These are phyloP conservation scores for Talaromyces sp. DNA, from an alignment of 2,329 filamentous ascomycete species.

Conservation along the genomic window DNA sequence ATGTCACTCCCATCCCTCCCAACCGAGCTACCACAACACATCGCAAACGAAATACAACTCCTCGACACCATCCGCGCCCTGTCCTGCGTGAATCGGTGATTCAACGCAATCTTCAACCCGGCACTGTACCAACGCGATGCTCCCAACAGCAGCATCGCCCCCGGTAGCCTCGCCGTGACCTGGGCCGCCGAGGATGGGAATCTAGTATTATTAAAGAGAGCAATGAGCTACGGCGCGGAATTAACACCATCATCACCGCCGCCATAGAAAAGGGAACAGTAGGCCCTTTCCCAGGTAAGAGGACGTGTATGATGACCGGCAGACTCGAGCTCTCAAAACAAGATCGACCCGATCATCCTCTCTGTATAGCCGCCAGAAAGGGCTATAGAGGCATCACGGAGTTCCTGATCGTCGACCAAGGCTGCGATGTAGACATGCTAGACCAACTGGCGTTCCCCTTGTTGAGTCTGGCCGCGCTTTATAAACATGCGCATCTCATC, in stretches of 20 bases:
- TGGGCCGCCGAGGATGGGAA: not conserved
- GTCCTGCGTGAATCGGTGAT: not conserved
- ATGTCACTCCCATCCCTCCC: not conserved
- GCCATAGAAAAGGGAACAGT: not conserved
- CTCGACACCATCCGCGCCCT: not conserved
- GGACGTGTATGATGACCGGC: not conserved
- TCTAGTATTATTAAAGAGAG: not conserved
- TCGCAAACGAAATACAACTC: not conserved
- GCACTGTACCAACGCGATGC: not conserved
- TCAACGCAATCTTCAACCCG: not conserved
- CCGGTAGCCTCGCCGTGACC: not conserved
- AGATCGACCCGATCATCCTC: not conserved
- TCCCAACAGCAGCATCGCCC: not conserved
- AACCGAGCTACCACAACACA: not conserved
- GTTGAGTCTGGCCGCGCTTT: not conserved
- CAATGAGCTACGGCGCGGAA: not conserved
- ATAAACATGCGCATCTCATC: not conserved
- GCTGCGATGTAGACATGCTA: not conserved
- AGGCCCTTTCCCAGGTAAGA: not conserved
- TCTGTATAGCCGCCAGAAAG: not conserved
- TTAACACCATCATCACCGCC: not conserved
- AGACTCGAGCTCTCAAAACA: not conserved
- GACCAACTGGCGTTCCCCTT: not conserved
- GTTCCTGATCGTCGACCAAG: not conserved
- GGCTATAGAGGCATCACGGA: not conserved